These are phyloP conservation scores for Protomyces macrosporus DNA, from an alignment of 1,139 yeast species.

Conservation along the genomic window DNA sequence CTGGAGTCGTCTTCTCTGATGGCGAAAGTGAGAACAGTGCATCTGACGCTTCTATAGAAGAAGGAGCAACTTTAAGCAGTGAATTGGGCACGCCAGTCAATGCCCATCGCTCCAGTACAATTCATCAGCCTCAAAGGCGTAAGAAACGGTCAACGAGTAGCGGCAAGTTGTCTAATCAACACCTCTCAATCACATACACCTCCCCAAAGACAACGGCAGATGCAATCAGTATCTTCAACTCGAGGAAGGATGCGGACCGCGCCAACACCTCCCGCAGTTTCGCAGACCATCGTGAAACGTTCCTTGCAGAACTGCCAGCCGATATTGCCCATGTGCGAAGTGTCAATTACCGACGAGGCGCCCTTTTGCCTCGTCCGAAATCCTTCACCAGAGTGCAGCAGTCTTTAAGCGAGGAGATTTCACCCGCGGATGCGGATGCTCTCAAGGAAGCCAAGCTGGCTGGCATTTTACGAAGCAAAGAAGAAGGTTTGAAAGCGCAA, in stretches of 20 bases:
- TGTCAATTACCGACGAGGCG: slow-evolving; percentile 20
- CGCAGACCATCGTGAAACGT: slow-evolving; percentile 8
- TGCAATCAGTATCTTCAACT: slow-evolving; percentile 7
- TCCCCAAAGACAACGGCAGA: slow-evolving; percentile 22
- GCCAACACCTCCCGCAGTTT: neutral
- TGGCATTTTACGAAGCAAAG: slow-evolving; percentile 2
- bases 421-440: slow-evolving; percentile 12
- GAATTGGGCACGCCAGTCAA: too few relatives aligned
- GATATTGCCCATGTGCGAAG: slow-evolving; percentile 21
- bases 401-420: slow-evolving; percentile 10
- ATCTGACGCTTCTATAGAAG: neutral
- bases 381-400: slow-evolving; percentile 18
- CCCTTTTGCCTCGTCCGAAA: slow-evolving; percentile 16
- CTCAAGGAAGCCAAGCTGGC: slow-evolving; percentile 22
- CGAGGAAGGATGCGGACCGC: neutral
- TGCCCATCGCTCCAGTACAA: neutral
- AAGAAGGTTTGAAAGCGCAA: neutral
- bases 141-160: neutral
- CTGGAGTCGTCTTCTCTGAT: slow-evolving; percentile 1
- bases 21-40: slow-evolving; percentile 1
- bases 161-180: neutral
- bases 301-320: slow-evolving; percentile 19
- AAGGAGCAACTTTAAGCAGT: neutral
- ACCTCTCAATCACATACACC: slow-evolving; percentile 4
- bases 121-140: neutral